phyloP scores from a whole-genome alignment of 1,284 basidiomycete genomes.

The Malassezia caprae region DNA sequence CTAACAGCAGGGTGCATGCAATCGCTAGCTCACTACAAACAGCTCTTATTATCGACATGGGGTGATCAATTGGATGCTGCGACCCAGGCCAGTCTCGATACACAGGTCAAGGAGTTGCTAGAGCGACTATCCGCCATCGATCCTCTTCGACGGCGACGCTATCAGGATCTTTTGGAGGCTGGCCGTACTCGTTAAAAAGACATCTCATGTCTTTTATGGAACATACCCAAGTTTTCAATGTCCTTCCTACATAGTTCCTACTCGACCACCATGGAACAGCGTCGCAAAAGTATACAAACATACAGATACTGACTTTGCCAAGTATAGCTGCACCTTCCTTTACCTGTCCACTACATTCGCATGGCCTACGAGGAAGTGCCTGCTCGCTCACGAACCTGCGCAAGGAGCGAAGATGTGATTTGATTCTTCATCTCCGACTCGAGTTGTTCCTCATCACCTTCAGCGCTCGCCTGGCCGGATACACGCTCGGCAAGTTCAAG shows the following conservation, averaged over 20 bases:
- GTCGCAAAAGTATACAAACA: too few relatives aligned
- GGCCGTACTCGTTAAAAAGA: constrained; percentile 7
- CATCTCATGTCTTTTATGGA: not conserved
- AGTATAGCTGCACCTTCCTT: too few relatives aligned
- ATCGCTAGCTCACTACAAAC: constrained; percentile 26
- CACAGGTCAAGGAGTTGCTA: not conserved
- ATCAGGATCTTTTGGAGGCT: constrained; percentile 24
- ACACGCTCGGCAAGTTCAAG: constrained; percentile 40
- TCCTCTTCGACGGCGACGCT: constrained; percentile 29
- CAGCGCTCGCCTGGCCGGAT: constrained; percentile 21
- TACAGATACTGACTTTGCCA: too few relatives aligned
- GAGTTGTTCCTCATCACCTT: constrained; percentile 26
- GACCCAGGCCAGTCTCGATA: not conserved
- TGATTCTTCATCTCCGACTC: constrained; percentile 17
- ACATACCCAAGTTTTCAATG: not conserved
- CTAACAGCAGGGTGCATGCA: constrained; percentile 29
- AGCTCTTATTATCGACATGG: not conserved
- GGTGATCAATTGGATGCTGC: not conserved
- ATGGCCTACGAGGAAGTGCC: not conserved
- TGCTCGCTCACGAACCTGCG: constrained; percentile 24
- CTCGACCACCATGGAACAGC: constrained; percentile 15
- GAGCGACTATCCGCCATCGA: constrained; percentile 24
- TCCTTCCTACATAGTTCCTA: not conserved
- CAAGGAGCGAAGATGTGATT: constrained; percentile 26
- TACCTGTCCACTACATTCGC: not conserved